Evolutionary conservation across 169 alveolate genomes (phyloP).

Genomic region (Eimeria maxima): DNA sequence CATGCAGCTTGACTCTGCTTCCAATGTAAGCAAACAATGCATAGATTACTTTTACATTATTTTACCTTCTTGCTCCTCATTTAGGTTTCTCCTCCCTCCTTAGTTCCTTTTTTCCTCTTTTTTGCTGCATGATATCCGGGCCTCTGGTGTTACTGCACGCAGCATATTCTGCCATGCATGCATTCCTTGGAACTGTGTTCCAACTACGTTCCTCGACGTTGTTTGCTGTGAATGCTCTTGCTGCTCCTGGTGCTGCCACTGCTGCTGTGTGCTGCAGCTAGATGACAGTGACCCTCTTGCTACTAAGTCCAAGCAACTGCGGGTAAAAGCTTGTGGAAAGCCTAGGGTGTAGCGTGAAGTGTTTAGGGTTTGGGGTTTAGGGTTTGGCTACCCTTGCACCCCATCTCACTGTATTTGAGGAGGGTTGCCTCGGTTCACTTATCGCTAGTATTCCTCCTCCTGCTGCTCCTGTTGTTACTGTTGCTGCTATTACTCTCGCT

Average conservation of each 20-base stretch:
- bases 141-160: neutral
- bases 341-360: neutral
- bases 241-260: slow-evolving; percentile 44
- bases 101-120: neutral
- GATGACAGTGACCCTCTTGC: slow-evolving; percentile 61
- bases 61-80: neutral
- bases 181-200: neutral
- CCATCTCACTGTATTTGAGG: neutral
- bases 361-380: neutral
- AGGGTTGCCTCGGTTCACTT: neutral
- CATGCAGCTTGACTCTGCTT: slow-evolving; percentile 56
- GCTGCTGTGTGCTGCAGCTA: slow-evolving; percentile 22
- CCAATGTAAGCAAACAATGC: neutral
- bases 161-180: neutral
- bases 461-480: neutral
- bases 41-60: neutral
- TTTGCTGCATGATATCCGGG: neutral
- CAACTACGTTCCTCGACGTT: neutral
- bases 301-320: slow-evolving; percentile 39
- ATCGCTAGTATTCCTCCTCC: neutral
- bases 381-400: neutral
- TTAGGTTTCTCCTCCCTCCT: neutral
- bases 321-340: slow-evolving; percentile 4
- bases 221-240: neutral
- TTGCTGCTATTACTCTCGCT: neutral